These are phyloP conservation scores for Camelina hispida DNA, from an alignment of 345 rosid species.

Conservation along the genomic window DNA sequence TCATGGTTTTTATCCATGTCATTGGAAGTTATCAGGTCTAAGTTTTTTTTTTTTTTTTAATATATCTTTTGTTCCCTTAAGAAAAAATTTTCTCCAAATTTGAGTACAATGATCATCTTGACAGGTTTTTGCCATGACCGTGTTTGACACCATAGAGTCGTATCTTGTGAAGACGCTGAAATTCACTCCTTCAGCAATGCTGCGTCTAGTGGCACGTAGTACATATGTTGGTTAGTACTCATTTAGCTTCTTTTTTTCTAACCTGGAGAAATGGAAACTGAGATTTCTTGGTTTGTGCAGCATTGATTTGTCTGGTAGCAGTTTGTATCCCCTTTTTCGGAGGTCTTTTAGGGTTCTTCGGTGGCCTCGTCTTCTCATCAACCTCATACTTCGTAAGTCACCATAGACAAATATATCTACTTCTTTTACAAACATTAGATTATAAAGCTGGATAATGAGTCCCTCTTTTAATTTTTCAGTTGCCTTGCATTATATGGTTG, in stretches of 20 bases:
- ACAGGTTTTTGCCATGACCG: conserved; percentile 59
- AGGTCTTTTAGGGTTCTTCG: conserved; percentile 63
- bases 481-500: conserved; percentile 67
- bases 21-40: conserved; percentile 64
- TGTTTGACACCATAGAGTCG: conserved; percentile 58
- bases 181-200: conserved; percentile 43
- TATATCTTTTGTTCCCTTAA: not conserved
- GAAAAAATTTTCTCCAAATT: not conserved
- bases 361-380: conserved; percentile 65
- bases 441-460: not conserved
- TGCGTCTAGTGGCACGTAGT: conserved; percentile 51
- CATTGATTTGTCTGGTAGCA: conserved; percentile 52
- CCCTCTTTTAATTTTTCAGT: conserved; percentile 40
- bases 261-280: not conserved
- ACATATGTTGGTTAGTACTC: conserved; percentile 51
- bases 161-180: conserved; percentile 43
- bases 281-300: conserved; percentile 40
- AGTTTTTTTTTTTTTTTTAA: not conserved
- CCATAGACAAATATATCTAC: not conserved
- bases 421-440: not conserved
- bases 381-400: conserved; percentile 58
- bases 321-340: conserved; percentile 67
- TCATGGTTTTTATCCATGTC: conserved; percentile 61
- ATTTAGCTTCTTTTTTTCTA: not conserved
- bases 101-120: conserved; percentile 13